A percentile compares a stretch with the other conserved stretches of the same genome.
Conservation (phyloP, 768 basidiomycete genomes). For the Tulasnella calospora region DNA sequence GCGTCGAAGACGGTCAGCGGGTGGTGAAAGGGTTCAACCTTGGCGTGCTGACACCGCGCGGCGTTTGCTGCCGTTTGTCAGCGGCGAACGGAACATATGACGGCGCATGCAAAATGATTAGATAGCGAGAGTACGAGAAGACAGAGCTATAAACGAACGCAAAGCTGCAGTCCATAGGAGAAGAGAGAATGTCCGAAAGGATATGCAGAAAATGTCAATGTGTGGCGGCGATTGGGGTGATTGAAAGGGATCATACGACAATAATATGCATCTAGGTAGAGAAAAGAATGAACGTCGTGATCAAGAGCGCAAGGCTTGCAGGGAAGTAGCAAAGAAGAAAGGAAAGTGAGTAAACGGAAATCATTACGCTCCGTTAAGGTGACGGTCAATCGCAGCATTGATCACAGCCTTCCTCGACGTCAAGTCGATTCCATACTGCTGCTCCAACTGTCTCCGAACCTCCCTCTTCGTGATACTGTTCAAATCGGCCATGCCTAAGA, state of each 20-base stretch:
- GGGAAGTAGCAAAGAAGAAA: not conserved
- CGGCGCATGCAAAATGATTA: not conserved
- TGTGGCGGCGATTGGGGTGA: not conserved
- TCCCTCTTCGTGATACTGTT: constrained; percentile 90
- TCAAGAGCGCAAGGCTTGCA: not conserved
- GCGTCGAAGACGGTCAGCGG: not conserved
- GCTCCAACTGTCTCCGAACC: constrained; percentile 77
- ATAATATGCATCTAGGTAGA: not conserved
- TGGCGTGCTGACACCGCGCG: not conserved
- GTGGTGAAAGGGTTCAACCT: constrained; percentile 3
- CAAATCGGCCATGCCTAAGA: constrained; percentile 75
- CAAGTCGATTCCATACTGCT: constrained; percentile 68
- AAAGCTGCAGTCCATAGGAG: not conserved
- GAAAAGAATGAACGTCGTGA: not conserved
- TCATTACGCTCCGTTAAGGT: constrained; percentile 10
- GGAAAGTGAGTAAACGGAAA: not conserved
- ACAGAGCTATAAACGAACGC: not conserved
- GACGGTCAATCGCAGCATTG: constrained; percentile 70
- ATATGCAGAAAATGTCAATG: constrained; percentile 4
- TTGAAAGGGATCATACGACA: not conserved
- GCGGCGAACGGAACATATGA: not conserved
- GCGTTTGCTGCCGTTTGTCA: not conserved
- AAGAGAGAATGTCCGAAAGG: not conserved
- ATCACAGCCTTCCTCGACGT: constrained; percentile 64
- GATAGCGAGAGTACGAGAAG: constrained; percentile 5